Base-by-base conservation (phyloP, 495 filamentous ascomycete genomes). In the Penicillium waksmanii region DNA sequence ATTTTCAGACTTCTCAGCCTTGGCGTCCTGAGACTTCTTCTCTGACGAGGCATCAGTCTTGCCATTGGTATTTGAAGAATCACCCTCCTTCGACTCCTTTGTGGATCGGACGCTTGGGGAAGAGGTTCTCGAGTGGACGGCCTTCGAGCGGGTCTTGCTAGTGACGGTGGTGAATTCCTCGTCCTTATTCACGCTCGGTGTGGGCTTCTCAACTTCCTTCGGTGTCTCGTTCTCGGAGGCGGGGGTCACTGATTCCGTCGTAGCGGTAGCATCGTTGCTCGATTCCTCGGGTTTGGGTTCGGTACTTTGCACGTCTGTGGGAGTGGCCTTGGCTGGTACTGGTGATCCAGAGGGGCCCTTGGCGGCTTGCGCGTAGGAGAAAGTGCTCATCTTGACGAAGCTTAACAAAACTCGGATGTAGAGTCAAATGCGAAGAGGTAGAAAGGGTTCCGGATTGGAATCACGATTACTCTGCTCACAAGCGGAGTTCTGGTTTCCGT, bases 311-410 rank as follows among this genome's bases (percentile, higher is more conserved):
- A 73, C 58, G 51, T 73, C 71, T 62, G 64, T 57, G 36, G 77
- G 66, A 50, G 60, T 60, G 42, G 73, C 61, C 67, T 75, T 73
- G 66, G 80, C 64, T 42, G 76, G 64, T 31, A 62, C 67, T 57
- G 68, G 66, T 56, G 64, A 70, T 48, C 80, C 64, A 55, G 84
- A 75, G 57, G 85, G 80, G 64, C 91, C 90, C 74, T 91, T 93
- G 27, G 94, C 95, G 68, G 94, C 94, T 80, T 96, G 92, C 57
- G 94, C 94, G 76, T 98, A 98, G 43, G 95, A 97, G 74, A 97
- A 96, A 55, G 72, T 71, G 55, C 66, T 67, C 55, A 62, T 59
- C 19, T 55, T 60, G 57, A 53, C 33, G 64, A 19, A 40, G 43
- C 51, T 10, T 11, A 51, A 60, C 48, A 49, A 57, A 60, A 63